Base-by-base conservation (phyloP, 2,329 filamentous ascomycete genomes). In the Neopestalotiopsis sp. region DNA sequence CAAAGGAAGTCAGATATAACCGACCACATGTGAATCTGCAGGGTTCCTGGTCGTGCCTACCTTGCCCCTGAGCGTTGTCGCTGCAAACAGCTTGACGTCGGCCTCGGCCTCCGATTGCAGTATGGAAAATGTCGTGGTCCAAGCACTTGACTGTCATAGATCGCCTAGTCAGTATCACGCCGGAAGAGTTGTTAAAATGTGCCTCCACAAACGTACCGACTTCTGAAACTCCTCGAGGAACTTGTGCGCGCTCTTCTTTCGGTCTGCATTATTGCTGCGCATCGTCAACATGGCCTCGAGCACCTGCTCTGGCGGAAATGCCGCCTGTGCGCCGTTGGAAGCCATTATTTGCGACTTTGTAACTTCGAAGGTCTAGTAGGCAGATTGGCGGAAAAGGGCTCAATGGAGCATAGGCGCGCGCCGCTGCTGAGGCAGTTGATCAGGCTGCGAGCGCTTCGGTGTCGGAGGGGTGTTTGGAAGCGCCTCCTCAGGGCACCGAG, bases 11-110 rank as follows among this genome's bases (percentile, higher is more conserved):
- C 20, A 69, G 67, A 32, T 45, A 45, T 34, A 32, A 28, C 65
- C 49, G 42, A 57, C 74, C 72, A n/a, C 30, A 24, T 20, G 12
- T 40, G 64, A 63, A 74, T 69, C 32, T 70, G 57, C 64, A 32
- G 45, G 63, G 71, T 40, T 71, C 63, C 20, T 66, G 53, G 24
- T 12, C 65, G 32, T 63, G 64, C 84, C 73, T 86, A 98, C 96
- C 91, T 99, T 99, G 86, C 96, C 96, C 85, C 97, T 97, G 77
- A 99, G 85, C 66, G 96, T 99, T 61, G 95, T 98, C 69, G 96
- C 96, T 61, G 96, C 96, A 81, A 99, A 99, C 70, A 99, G 86
- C 80, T 96, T 96, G 32, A 94, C 93, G 80, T 97, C 94, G 65
- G 92, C 87, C 71, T 95, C 91, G 67, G 92, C 89, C 72, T 92